Evolutionary conservation across 2,329 filamentous ascomycete genomes (phyloP), one percentile per base, ranked within the genome.

Genomic region (Colletotrichum sp.): DNA sequence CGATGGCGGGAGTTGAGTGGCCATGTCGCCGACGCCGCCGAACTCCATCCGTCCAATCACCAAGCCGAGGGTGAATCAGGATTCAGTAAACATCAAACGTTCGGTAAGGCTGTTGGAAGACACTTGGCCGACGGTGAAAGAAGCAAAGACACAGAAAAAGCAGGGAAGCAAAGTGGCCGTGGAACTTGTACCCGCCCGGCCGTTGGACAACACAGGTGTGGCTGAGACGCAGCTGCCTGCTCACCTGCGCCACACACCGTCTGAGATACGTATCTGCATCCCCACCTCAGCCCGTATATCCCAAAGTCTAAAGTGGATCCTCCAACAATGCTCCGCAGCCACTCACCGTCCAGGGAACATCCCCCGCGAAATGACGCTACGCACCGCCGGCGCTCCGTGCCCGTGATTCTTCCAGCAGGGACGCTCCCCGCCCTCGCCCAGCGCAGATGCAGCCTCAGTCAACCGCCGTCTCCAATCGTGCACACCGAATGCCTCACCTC

Each of bases 281-380:
- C 63, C 55, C 21, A 58, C 18, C 21, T 10, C 6, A 52, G n/a
- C 43, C 58, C 58, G n/a, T 14, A 32, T 21, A 32, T 21, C 58
- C 18, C 28, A 30, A 4, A 21, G n/a, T 14, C 18, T 18, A 30
- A 4, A 21, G n/a, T 14, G 16, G 58, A 24, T 34, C 65, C 36
- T 28, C n/a, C 10, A 14, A 3, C 4, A 43, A 2, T 10, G 3
- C 34, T 12, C 26, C 34, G 6, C 48, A 59, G 66, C 59, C 66
- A 73, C 58, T 43, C 32, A 48, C 21, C 14, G n/a, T 30, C 28
- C 69, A 75, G 32, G 73, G 56, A 24, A 16, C 38, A 6, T n/a
- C 16, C 73, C 73, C 73, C 69, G 69, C 69, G 73, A 64, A 67
- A 75, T 73, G 73, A 75, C 70, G 73, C 69, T 69, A 26, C 58